Percentiles rank a stretch among this genome's conserved stretches.
phyloP scores from a whole-genome alignment of 495 filamentous ascomycete genomes.

The Glutinoglossum americanum region DNA sequence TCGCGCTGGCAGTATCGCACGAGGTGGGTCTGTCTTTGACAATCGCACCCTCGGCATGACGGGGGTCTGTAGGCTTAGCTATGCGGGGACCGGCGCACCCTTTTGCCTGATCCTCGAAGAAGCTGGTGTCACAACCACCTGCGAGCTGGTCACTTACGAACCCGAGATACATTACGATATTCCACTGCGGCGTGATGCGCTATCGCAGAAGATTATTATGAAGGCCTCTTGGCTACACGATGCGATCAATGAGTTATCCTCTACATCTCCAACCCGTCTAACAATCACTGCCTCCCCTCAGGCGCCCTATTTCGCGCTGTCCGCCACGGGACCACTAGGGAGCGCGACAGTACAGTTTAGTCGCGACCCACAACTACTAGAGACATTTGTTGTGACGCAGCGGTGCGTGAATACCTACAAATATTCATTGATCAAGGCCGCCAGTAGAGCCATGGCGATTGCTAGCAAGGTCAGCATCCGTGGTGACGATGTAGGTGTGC shows the following conservation, averaged over 20 bases:
- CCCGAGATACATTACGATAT: slow-evolving; percentile 49
- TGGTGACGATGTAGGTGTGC: slow-evolving; percentile 65
- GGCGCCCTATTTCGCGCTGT: slow-evolving; percentile 53
- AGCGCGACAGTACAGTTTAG: slow-evolving; percentile 70
- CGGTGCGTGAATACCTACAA: slow-evolving; percentile 34
- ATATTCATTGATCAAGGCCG: slow-evolving; percentile 64
- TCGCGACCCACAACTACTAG: slow-evolving; percentile 46
- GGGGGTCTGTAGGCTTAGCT: slow-evolving; percentile 63
- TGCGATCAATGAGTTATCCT: slow-evolving; percentile 62
- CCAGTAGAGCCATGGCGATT: slow-evolving; percentile 68
- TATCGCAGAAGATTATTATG: slow-evolving; percentile 90
- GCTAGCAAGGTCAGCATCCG: slow-evolving; percentile 84
- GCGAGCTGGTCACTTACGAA: slow-evolving; percentile 80
- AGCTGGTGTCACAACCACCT: slow-evolving; percentile 68
- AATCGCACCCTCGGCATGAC: slow-evolving; percentile 54
- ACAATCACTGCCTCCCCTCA: slow-evolving; percentile 40
- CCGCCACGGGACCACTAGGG: slow-evolving; percentile 53
- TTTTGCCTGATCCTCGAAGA: slow-evolving; percentile 69
- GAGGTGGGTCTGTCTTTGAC: slow-evolving; percentile 42
- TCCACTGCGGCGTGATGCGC: slow-evolving; percentile 54
- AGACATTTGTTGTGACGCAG: slow-evolving; percentile 46
- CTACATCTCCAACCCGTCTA: slow-evolving; percentile 39
- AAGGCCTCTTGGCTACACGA: slow-evolving; percentile 63
- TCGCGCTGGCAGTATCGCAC: slow-evolving; percentile 8
- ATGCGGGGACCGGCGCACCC: slow-evolving; percentile 46